Conservation (phyloP, 2,329 filamentous ascomycete genomes). For the Chrysoporthe puriensis region DNA sequence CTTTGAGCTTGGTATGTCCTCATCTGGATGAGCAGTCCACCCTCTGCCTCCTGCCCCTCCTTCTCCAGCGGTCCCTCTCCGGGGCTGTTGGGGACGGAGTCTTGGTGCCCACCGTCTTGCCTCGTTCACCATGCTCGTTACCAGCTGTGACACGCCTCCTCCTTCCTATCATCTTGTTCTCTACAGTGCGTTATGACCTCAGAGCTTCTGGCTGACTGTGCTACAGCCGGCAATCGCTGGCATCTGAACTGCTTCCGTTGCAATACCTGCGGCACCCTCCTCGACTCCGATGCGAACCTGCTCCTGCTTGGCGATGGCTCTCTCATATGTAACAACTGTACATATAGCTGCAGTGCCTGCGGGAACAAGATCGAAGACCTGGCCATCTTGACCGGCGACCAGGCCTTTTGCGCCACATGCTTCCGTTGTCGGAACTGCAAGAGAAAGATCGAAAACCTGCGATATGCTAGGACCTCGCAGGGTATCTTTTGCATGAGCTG, state of each 20-base stretch:
- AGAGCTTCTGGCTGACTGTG: conserved; percentile 31
- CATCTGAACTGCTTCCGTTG: conserved; percentile 99
- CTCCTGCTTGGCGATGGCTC: conserved; percentile 96
- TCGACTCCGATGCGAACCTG: conserved; percentile 97
- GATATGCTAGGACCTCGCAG: conserved; percentile 96
- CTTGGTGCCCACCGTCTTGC: background rate
- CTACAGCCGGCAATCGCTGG: conserved; percentile 88
- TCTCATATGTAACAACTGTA: conserved; percentile 98
- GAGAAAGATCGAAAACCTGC: conserved; percentile 95
- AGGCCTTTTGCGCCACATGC: conserved; percentile 96
- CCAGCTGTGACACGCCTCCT: background rate
- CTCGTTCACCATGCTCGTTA: conserved; percentile 3
- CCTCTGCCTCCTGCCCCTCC: conserved; percentile 6
- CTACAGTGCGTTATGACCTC: conserved; percentile 30
- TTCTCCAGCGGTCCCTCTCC: background rate
- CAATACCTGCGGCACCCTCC: conserved; percentile 90
- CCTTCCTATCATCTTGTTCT: conserved; percentile 18
- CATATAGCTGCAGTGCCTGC: conserved; percentile 97
- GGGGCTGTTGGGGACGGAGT: background rate
- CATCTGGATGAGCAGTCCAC: conserved; percentile 4
- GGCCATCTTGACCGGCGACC: conserved; percentile 94
- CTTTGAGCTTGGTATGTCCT: conserved; percentile 83
- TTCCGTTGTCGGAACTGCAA: conserved; percentile 99
- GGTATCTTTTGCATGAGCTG: conserved; percentile 99
- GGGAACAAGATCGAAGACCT: conserved; percentile 98